Conservation (phyloP, 495 filamentous ascomycete genomes). For the Melanomma pulvis-pyrius region DNA sequence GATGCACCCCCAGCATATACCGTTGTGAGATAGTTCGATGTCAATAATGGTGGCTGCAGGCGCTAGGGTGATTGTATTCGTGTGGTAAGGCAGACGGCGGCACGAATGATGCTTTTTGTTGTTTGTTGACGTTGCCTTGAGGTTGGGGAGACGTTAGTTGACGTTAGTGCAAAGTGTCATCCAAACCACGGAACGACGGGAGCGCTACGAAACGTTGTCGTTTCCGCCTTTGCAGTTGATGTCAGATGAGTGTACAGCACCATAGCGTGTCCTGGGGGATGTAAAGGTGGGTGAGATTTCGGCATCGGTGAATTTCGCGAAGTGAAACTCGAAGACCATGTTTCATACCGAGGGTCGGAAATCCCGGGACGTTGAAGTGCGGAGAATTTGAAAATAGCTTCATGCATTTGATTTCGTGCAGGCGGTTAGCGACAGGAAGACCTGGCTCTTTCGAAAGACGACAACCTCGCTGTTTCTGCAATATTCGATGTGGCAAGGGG, state of each 20-base stretch:
- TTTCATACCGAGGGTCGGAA: background rate
- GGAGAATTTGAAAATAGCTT: background rate
- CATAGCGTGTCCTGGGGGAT: background rate
- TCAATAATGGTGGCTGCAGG: background rate
- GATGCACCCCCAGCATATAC: background rate
- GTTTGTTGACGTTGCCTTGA: background rate
- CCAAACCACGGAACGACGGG: background rate
- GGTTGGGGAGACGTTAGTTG: background rate
- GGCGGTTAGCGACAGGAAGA: too few species aligned
- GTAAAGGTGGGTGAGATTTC: too few species aligned
- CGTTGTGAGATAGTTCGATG: background rate
- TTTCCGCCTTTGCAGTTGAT: background rate
- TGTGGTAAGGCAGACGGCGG: background rate
- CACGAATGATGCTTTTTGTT: background rate
- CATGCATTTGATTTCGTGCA: background rate
- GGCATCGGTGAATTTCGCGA: background rate
- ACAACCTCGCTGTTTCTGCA: too few species aligned
- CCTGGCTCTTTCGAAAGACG: too few species aligned
- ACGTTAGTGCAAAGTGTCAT: too few species aligned
- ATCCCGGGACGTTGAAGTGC: background rate
- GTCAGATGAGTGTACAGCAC: background rate
- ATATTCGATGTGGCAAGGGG: background rate
- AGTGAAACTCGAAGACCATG: background rate
- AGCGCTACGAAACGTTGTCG: background rate
- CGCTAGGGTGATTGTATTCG: background rate